Conservation (phyloP, 495 filamentous ascomycete species). For the Xylaria venustula region DNA sequence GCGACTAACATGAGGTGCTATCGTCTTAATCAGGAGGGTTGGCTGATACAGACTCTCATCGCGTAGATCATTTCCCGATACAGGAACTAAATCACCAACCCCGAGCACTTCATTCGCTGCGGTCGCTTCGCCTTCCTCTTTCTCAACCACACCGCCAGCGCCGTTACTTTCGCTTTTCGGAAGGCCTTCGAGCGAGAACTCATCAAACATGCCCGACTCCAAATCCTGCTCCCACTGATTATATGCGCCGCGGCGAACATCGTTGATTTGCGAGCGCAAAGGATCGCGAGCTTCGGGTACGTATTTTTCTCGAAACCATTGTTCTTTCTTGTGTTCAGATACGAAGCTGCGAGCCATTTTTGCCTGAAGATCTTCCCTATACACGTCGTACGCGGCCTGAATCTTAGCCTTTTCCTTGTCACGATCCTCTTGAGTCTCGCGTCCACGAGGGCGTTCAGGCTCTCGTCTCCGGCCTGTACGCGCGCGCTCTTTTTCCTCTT, state of each 20-base stretch:
- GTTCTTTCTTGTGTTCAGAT: constrained; percentile 82
- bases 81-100: constrained; percentile 82
- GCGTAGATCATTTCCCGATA: constrained; percentile 72
- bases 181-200: constrained; percentile 92
- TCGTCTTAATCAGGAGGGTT: constrained; percentile 94
- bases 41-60: constrained; percentile 83
- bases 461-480: constrained; percentile 73
- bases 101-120: constrained; percentile 89
- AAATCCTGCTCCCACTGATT: constrained; percentile 83
- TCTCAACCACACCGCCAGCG: constrained; percentile 80
- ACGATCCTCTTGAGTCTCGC: constrained; percentile 79
- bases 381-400: constrained; percentile 86
- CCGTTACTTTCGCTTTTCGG: constrained; percentile 92
- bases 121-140: constrained; percentile 89
- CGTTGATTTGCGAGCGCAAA: constrained; percentile 66
- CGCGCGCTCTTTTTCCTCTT: constrained; percentile 79
- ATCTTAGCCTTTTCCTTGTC: constrained; percentile 88
- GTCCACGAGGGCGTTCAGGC: constrained; percentile 67
- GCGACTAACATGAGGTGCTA: constrained; percentile 94
- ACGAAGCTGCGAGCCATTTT: constrained; percentile 90
- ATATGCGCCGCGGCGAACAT: constrained; percentile 72
- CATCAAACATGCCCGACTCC: constrained; percentile 80
- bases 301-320: constrained; percentile 98
- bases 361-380: constrained; percentile 90
- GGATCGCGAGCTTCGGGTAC: constrained; percentile 72